phyloP scores from a whole-genome alignment of 306 rosid genomes.

The Prunus davidiana region DNA sequence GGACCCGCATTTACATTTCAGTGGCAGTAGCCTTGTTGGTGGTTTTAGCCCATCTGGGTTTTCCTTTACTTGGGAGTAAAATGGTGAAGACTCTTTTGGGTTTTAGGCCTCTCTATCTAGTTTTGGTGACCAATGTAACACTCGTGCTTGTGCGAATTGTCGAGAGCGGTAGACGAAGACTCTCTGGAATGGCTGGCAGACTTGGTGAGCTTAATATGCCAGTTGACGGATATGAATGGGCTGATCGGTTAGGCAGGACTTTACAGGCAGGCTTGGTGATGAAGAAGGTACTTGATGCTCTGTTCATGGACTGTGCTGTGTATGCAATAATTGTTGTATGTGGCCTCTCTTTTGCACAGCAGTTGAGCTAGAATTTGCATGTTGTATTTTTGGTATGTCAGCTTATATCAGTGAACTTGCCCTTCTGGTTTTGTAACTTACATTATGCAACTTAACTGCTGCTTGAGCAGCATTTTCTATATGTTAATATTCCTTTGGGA shows the following conservation, averaged over 20 bases:
- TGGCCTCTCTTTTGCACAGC: constrained; percentile 46
- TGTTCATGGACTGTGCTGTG: constrained; percentile 69
- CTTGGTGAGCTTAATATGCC: constrained; percentile 19
- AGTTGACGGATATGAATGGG: constrained; percentile 34
- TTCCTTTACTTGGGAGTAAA: constrained; percentile 36
- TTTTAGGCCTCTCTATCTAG: constrained; percentile 61
- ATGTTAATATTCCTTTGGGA: background rate
- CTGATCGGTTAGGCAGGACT: constrained; percentile 36
- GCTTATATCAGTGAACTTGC: constrained; percentile 4
- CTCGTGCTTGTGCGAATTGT: constrained; percentile 55
- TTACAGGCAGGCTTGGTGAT: constrained; percentile 48
- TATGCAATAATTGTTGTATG: constrained; percentile 62
- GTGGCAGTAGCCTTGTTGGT: constrained; percentile 49
- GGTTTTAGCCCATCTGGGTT: constrained; percentile 43
- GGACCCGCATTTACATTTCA: constrained; percentile 51
- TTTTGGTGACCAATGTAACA: constrained; percentile 59
- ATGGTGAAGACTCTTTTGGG: constrained; percentile 35
- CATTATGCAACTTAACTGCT: background rate
- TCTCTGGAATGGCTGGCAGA: constrained; percentile 12
- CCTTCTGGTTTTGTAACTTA: background rate
- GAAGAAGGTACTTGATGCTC: constrained; percentile 54
- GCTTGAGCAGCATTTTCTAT: background rate
- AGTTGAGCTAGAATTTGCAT: background rate
- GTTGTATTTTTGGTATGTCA: background rate
- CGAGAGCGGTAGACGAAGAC: constrained; percentile 21